Evolutionary conservation across 768 basidiomycete species (phyloP).

Genomic region (Russula olivacea): DNA sequence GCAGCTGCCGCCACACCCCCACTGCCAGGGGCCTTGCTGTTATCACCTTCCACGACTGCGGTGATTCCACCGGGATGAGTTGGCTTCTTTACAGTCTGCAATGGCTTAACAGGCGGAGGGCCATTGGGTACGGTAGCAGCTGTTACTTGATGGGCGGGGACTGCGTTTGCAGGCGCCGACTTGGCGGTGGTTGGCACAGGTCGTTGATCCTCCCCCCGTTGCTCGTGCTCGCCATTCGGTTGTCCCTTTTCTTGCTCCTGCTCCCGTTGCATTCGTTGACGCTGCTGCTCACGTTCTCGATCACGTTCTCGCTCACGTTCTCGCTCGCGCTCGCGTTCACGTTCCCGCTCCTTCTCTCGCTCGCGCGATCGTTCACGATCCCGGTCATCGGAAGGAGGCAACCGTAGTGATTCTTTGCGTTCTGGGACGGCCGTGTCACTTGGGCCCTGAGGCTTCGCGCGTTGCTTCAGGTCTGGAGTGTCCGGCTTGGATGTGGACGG

Average conservation of each 20-base stretch:
- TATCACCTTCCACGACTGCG: conserved; percentile 41
- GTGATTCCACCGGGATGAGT: conserved; percentile 48
- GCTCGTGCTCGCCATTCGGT: conserved; percentile 30
- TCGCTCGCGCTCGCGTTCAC: conserved; percentile 28
- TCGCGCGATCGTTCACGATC: conserved; percentile 31
- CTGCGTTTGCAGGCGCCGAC: conserved; percentile 38
- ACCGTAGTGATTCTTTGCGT: conserved; percentile 46
- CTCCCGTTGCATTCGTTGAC: conserved; percentile 23
- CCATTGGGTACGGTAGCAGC: conserved; percentile 48
- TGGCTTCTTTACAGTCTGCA: conserved; percentile 62
- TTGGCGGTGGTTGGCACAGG: conserved; percentile 41
- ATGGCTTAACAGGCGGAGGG: conserved; percentile 62
- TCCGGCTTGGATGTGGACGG: conserved; percentile 49
- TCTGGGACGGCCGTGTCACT: conserved; percentile 34
- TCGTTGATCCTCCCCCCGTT: conserved; percentile 24
- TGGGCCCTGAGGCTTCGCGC: conserved; percentile 55
- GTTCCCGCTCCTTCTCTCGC: conserved; percentile 29
- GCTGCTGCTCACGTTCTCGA: conserved; percentile 27
- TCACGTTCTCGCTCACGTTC: conserved; percentile 20
- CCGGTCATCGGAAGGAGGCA: conserved; percentile 12
- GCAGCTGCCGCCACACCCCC: conserved; percentile 62
- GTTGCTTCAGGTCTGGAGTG: conserved; percentile 58
- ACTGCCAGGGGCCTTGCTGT: conserved; percentile 32
- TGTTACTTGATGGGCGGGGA: conserved; percentile 41
- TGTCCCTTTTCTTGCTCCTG: conserved; percentile 33